phyloP scores from a whole-genome alignment of 805 yeast genomes.

The Teunomyces pallodes region DNA sequence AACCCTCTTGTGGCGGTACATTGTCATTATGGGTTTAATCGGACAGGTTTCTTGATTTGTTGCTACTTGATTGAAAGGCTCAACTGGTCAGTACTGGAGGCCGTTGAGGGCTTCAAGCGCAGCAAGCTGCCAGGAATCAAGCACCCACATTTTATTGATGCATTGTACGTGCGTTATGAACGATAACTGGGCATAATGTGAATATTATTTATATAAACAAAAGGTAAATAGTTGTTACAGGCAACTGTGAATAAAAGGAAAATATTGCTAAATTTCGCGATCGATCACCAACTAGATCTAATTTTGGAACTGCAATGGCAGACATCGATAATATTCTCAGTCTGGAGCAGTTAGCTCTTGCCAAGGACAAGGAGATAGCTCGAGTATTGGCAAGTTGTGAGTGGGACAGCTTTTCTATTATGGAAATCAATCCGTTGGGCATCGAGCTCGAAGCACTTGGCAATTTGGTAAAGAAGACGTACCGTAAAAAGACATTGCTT shows the following conservation, averaged over 20 bases:
- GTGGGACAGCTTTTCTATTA: slow-evolving; percentile 54
- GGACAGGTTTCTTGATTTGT: slow-evolving; percentile 73
- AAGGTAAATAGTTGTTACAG: too few relatives aligned
- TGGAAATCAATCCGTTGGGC: slow-evolving; percentile 38
- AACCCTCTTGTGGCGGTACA: slow-evolving; percentile 58
- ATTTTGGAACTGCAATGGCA: background rate
- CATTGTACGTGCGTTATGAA: slow-evolving; percentile 63
- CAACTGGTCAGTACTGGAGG: slow-evolving; percentile 60
- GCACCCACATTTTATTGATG: slow-evolving; percentile 75
- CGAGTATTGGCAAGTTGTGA: slow-evolving; percentile 49
- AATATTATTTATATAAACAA: too few relatives aligned
- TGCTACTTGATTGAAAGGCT: slow-evolving; percentile 62
- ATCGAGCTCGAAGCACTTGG: slow-evolving; percentile 36
- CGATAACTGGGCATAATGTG: background rate
- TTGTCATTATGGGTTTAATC: slow-evolving; percentile 79
- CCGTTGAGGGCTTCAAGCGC: slow-evolving; percentile 54
- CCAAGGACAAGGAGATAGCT: slow-evolving; percentile 51
- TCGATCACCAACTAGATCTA: too few relatives aligned
- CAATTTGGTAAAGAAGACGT: slow-evolving; percentile 44
- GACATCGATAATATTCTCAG: background rate
- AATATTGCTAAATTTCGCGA: too few relatives aligned
- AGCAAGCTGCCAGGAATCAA: slow-evolving; percentile 72
- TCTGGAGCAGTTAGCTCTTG: slow-evolving; percentile 25
- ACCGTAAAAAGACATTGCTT: slow-evolving; percentile 57
- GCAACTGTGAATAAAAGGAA: too few relatives aligned